These are phyloP conservation scores for Diplogelasinospora grovesii DNA, from an alignment of 495 filamentous ascomycete species.

Conservation along the genomic window DNA sequence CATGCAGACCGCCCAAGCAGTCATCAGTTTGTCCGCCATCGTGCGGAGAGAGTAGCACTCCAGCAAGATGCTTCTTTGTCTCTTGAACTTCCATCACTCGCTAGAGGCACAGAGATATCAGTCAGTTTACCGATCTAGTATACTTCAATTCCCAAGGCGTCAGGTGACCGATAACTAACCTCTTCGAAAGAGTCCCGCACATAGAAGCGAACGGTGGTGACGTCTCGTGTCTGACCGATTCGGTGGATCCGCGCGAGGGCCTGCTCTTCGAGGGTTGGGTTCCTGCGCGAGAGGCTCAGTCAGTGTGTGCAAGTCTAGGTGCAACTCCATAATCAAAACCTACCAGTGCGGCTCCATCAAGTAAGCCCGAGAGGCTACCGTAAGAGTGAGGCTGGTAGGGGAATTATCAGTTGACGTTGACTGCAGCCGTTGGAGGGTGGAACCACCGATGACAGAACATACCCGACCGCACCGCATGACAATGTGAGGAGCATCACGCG, in stretches of 20 bases:
- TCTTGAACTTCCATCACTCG: too few species aligned
- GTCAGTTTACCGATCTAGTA: too few species aligned
- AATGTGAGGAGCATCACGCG: constrained; percentile 33
- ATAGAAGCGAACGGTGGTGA: constrained; percentile 31
- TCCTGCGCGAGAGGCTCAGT: constrained; percentile 21
- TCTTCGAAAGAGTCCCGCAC: constrained; percentile 34
- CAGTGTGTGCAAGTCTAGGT: background rate
- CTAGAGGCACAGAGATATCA: too few species aligned
- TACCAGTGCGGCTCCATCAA: constrained; percentile 38
- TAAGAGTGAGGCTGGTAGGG: constrained; percentile 25
- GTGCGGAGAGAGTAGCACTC: too few species aligned
- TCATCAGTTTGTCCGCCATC: too few species aligned
- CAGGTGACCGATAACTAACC: too few species aligned
- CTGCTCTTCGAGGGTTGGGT: constrained; percentile 38
- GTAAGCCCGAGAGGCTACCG: constrained; percentile 32
- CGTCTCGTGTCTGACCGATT: constrained; percentile 31
- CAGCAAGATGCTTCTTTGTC: too few species aligned
- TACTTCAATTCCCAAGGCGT: too few species aligned
- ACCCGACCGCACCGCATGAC: constrained; percentile 39
- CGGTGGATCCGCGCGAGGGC: constrained; percentile 33
- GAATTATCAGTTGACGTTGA: background rate
- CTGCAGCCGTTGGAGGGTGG: background rate
- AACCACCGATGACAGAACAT: constrained; percentile 1
- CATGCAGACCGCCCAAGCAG: too few species aligned
- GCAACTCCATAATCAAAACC: background rate